A percentile compares a stretch with the other conserved stretches of the same genome.
Evolutionary conservation across 306 rosid genomes (phyloP).

Genomic region (Medicago truncatula): MtrunA17r5.0-ANR NC_053046.1:7536501-7537000

Average conservation of each 20-base stretch:
- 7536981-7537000: background rate
- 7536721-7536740: constrained; percentile 24
- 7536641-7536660: constrained; percentile 13
- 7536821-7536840: background rate
- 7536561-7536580: constrained; percentile 57
- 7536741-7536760: constrained; percentile 14
- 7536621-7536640: constrained; percentile 65
- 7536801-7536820: background rate
- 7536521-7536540: constrained; percentile 20
- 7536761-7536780: background rate
- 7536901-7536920: background rate
- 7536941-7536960: background rate
- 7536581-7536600: constrained; percentile 53
- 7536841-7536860: background rate
- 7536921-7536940: background rate
- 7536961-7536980: constrained; percentile 2
- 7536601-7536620: constrained; percentile 60
- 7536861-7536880: background rate
- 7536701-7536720: constrained; percentile 12
- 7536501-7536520: constrained; percentile 22
- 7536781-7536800: background rate
- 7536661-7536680: constrained; percentile 25
- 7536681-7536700: constrained; percentile 33
- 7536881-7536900: background rate
- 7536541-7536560: constrained; percentile 62